Percentiles rank a stretch among this genome's conserved stretches.
phyloP scores from a whole-genome alignment of 768 basidiomycete species.

The Neoboletus subvelutipes region DNA sequence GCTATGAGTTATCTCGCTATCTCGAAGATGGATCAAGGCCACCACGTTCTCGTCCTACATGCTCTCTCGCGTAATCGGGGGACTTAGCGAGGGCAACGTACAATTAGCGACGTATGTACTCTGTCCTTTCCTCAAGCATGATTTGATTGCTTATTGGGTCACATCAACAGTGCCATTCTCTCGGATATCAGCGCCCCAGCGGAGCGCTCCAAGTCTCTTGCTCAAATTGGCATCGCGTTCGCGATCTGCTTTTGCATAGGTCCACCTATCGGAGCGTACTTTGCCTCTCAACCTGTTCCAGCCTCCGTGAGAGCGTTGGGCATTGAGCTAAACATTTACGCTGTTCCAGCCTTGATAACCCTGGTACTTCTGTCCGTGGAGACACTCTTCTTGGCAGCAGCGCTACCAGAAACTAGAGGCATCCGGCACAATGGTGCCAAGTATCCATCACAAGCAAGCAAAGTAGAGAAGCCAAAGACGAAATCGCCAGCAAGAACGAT shows the following conservation, averaged over 20 bases:
- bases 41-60: constrained; percentile 89
- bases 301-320: constrained; percentile 54
- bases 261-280: constrained; percentile 94
- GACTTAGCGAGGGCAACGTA: constrained; percentile 95
- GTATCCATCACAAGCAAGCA: constrained; percentile 21
- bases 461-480: constrained; percentile 11
- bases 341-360: constrained; percentile 83
- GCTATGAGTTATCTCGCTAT: neutral
- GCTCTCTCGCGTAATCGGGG: constrained; percentile 88
- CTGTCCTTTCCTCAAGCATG: neutral
- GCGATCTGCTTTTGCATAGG: constrained; percentile 92
- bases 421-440: constrained; percentile 27
- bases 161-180: constrained; percentile 76
- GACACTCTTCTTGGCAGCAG: constrained; percentile 70
- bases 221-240: constrained; percentile 94
- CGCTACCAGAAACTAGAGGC: constrained; percentile 85
- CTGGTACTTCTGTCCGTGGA: constrained; percentile 75
- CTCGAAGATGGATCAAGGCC: constrained; percentile 78
- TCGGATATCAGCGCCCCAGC: constrained; percentile 84
- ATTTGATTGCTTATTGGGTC: neutral
- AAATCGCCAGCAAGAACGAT: constrained; percentile 22
- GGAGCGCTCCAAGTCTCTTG: constrained; percentile 81
- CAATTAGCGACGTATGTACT: constrained; percentile 84
- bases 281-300: constrained; percentile 83
- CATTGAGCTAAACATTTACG: constrained; percentile 82